Conservation (phyloP, 176 grass and related monocot genomes). For the Zea luxurians region DNA sequence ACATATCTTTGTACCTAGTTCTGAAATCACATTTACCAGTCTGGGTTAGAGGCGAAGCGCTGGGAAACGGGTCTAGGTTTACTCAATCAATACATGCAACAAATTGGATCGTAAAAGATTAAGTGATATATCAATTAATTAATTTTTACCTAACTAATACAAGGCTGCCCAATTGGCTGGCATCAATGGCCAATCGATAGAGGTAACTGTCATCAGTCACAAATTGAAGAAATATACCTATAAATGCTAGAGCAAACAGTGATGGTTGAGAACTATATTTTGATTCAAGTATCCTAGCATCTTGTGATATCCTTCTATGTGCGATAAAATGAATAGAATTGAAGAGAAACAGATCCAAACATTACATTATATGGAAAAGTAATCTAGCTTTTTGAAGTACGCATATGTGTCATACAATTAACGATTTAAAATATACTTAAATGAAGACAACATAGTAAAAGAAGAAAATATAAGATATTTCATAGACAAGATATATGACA, state of each 20-base stretch:
- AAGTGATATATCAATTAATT: too few species aligned
- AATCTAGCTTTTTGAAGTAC: constrained; percentile 97
- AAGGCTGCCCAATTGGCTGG: too few species aligned
- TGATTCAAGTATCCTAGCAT: background rate
- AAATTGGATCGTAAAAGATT: too few species aligned
- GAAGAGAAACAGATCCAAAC: constrained; percentile 18
- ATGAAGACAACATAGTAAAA: constrained; percentile 21
- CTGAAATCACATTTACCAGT: too few species aligned
- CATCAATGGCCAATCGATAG: too few species aligned
- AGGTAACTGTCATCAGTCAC: too few species aligned
- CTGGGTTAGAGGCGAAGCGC: too few species aligned
- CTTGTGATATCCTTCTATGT: background rate
- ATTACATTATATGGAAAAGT: constrained; percentile 98
- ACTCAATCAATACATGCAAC: too few species aligned
- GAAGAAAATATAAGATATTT: constrained; percentile 26
- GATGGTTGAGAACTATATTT: background rate
- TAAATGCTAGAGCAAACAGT: background rate
- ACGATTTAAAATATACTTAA: constrained; percentile 43
- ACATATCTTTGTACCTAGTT: too few species aligned
- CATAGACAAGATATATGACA: constrained; percentile 92
- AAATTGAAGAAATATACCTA: too few species aligned
- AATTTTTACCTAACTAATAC: too few species aligned
- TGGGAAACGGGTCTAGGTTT: too few species aligned
- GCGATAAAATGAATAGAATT: background rate
- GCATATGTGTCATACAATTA: constrained; percentile 74